Evolutionary conservation across 1,139 yeast species (phyloP), one percentile per base, ranked within the genome.

Genomic region (Magnusiomyces starmeri): DNA sequence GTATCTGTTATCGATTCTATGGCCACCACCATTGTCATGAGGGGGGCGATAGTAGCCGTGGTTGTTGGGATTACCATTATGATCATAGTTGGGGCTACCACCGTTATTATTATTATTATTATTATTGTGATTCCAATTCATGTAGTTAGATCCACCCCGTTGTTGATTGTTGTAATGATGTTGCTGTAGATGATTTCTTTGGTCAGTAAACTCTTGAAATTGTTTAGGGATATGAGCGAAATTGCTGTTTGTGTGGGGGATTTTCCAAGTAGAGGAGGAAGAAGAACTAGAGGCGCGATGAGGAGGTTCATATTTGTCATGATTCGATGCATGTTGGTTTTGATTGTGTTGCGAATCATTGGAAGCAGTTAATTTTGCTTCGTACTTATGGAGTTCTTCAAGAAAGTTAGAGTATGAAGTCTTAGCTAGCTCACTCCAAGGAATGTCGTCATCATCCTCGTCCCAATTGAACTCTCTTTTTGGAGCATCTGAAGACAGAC

Each of bases 401-500:
- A 51, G 24, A 43, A 18, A 40, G 43, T 18, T 40, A 10, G 43
- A 40, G 20, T 20, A 34, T 34, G 39, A 34, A 4, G 57, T 50
- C 59, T 66, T 46, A 59, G 59, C 65, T 59, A 57, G 45, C 29
- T 59, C 68, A 37, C 67, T 72, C 37, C 37, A 32, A 10, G 37
- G n/a, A 4, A 32, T 32, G 47, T 70, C 75, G 47, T 70, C 75
- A 52, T 71, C 75, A 51, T 70, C 75, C 32, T 71, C 74, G 46
- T 67, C 74, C 75, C 75, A 71, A 56, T 67, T 67, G 56, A 67
- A 62, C 43, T 65, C 59, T 16, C 67, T 54, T 35, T 59, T 54
- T 0, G 62, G 51, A 12, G 48, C 55, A 35, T 57, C 62, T 10
- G 63, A 59, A 14, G 65, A 62, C 37, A 66, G 60, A 12, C 72